phyloP scores from a whole-genome alignment of 2,329 filamentous ascomycete species.

The Tolypocladium amazonense region DNA sequence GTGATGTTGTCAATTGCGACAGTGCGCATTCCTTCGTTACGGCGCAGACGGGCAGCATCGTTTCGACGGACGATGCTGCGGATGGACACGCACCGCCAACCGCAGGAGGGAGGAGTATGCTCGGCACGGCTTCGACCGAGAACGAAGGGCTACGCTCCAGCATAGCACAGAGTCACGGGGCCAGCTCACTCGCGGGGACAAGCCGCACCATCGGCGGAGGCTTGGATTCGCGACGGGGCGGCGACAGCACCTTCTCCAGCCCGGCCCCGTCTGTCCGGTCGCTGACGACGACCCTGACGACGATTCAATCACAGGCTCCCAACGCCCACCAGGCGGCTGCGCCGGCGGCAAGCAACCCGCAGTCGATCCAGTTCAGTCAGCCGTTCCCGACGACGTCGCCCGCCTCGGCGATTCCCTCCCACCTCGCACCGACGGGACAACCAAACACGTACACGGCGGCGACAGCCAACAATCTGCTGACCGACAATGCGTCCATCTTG shows the following conservation, averaged over 20 bases:
- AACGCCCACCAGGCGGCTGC: slow-evolving; percentile 31
- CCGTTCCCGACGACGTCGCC: slow-evolving; percentile 55
- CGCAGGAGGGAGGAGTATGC: slow-evolving; percentile 60
- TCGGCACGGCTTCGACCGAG: slow-evolving; percentile 76
- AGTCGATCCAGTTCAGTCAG: slow-evolving; percentile 52
- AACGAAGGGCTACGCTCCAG: slow-evolving; percentile 66
- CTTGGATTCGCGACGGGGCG: slow-evolving; percentile 58
- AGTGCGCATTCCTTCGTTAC: slow-evolving; percentile 47
- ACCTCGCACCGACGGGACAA: slow-evolving; percentile 47
- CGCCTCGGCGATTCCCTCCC: slow-evolving; percentile 61
- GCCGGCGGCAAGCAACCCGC: slow-evolving; percentile 27
- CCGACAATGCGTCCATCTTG: slow-evolving; percentile 77
- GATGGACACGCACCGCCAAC: slow-evolving; percentile 48
- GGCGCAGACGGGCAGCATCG: slow-evolving; percentile 40
- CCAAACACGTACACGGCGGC: slow-evolving; percentile 67
- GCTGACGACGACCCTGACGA: slow-evolving; percentile 74
- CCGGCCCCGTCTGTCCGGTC: slow-evolving; percentile 73
- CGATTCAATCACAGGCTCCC: slow-evolving; percentile 65
- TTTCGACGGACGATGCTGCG: slow-evolving; percentile 49
- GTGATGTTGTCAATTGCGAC: slow-evolving; percentile 19
- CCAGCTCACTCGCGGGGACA: slow-evolving; percentile 60
- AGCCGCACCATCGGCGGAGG: slow-evolving; percentile 58
- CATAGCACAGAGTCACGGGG: slow-evolving; percentile 62
- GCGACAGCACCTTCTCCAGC: slow-evolving; percentile 69
- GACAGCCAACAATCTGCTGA: slow-evolving; percentile 71